Evolutionary conservation across 148 eudicot species (phyloP), one percentile per base, ranked within the genome.

Genomic region (Rhododendron mucronatum): DNA sequence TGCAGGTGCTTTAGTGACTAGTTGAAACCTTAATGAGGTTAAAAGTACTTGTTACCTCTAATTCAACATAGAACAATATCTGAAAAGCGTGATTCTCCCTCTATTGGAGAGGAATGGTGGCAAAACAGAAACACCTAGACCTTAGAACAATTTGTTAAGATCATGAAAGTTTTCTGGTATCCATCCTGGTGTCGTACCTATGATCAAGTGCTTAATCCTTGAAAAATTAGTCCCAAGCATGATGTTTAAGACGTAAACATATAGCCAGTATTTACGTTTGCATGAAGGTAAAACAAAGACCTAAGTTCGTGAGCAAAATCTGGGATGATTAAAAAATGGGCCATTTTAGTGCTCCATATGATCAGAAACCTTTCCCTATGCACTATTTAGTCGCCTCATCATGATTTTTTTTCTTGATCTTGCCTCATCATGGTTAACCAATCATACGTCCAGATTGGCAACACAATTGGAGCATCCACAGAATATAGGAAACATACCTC

Each of bases 401-500:
- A 71, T 71, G n/a, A 4, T 20, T 13, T 7, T 21, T 59, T 7
- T 20, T 5, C 26, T 5, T 59, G 4, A 59, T 59, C 23, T 3
- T 59, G 65, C n/a, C 65, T 21, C 26, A 59, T 59, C 26, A 20
- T 7, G 65, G n/a, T 18, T 18, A 55, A 55, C 20, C 61, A 55
- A 55, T 47, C 83, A 2, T 6, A 47, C 69, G 4, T 61, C n/a
- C 10, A 45, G 63, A 63, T 50, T 69, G 45, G 45, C 21, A 4
- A 61, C 21, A 76, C 1, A 45, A 48, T 37, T 30, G 51, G 21
- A 85, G 47, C 69, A 87, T 55, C 47, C 81, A 86, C 80, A 82
- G 83, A 57, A 74, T 76, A 44, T 80, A 83, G 83, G 51, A 20
- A 78, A 21, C 73, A 91, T 82, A 97, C 99, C 99, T 97, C 99